Conservation (phyloP, 1,139 yeast species). For the Suhomyces bribrorum region DNA sequence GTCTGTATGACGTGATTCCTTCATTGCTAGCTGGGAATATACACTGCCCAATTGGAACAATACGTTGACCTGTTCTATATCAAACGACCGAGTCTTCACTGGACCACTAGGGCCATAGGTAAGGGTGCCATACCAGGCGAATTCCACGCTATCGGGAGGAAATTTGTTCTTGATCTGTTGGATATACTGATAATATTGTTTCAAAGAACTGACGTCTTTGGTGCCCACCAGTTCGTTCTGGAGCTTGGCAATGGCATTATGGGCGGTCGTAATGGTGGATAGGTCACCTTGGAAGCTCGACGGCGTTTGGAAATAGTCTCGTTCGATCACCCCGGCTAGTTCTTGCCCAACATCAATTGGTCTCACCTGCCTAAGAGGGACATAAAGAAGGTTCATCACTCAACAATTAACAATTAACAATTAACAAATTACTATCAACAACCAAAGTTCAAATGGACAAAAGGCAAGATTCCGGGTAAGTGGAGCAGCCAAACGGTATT, state of each 20-base stretch:
- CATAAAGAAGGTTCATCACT: slow-evolving; percentile 36
- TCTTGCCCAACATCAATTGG: slow-evolving; percentile 45
- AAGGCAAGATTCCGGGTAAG: too few relatives aligned
- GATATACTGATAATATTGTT: slow-evolving; percentile 36
- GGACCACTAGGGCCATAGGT: slow-evolving; percentile 56
- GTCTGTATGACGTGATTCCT: slow-evolving; percentile 44
- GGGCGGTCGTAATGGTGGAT: slow-evolving; percentile 31
- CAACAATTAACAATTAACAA: too few relatives aligned
- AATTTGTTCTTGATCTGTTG: slow-evolving; percentile 37
- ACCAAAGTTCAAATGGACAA: background rate
- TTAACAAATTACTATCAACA: background rate
- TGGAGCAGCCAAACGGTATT: too few relatives aligned
- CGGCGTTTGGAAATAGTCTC: slow-evolving; percentile 67
- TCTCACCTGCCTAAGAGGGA: slow-evolving; percentile 58
- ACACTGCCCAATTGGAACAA: slow-evolving; percentile 69
- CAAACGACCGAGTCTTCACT: slow-evolving; percentile 44
- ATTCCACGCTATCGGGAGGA: slow-evolving; percentile 47
- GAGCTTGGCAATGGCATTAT: slow-evolving; percentile 25
- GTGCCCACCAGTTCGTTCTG: slow-evolving; percentile 22
- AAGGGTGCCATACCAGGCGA: slow-evolving; percentile 73
- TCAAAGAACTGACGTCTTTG: slow-evolving; percentile 21
- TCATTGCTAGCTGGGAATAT: slow-evolving; percentile 56
- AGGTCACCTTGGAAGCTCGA: slow-evolving; percentile 58
- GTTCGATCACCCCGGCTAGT: slow-evolving; percentile 53
- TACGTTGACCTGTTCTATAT: slow-evolving; percentile 62